phyloP scores from a whole-genome alignment of 495 filamentous ascomycete genomes.

The Lentithecium fluviatile region DNA sequence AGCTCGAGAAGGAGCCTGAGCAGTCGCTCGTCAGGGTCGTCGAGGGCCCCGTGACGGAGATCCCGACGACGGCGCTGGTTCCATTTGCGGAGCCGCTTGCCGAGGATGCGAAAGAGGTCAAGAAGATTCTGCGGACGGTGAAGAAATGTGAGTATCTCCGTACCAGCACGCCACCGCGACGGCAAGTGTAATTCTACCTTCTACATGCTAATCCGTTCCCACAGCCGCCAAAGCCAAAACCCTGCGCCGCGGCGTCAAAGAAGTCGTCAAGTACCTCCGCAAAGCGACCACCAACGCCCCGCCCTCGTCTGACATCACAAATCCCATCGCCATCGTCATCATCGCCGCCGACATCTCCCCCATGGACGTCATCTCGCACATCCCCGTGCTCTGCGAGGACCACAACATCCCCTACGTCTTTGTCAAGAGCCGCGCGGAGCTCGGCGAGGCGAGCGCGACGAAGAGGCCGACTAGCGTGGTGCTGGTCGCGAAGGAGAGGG shows the following conservation, averaged over 20 bases:
- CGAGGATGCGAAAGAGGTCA: constrained; percentile 75
- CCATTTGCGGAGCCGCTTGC: constrained; percentile 92
- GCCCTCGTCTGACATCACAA: constrained; percentile 48
- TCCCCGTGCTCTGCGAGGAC: constrained; percentile 96
- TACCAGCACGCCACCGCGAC: background rate
- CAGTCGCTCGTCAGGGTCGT: constrained; percentile 4
- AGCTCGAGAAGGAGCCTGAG: constrained; percentile 13
- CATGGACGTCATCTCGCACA: constrained; percentile 95
- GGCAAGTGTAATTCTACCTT: background rate
- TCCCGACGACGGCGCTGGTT: constrained; percentile 60
- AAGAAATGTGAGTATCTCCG: constrained; percentile 73
- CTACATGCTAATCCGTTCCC: background rate
- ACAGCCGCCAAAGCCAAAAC: constrained; percentile 87
- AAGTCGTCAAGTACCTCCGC: constrained; percentile 94
- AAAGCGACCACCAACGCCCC: constrained; percentile 65
- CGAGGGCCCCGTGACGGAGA: constrained; percentile 30
- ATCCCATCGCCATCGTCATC: constrained; percentile 73
- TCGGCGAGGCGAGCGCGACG: constrained; percentile 85
- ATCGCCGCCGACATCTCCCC: constrained; percentile 96
- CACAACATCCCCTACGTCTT: constrained; percentile 94
- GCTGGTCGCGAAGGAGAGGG: constrained; percentile 66
- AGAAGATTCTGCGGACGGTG: constrained; percentile 90
- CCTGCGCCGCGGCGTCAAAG: constrained; percentile 96
- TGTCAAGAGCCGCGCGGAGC: constrained; percentile 79
- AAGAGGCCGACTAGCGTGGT: constrained; percentile 95